These are phyloP conservation scores for Casuarina cunninghamiana DNA, from an alignment of 306 rosid genomes.

Conservation along the genomic window DNA sequence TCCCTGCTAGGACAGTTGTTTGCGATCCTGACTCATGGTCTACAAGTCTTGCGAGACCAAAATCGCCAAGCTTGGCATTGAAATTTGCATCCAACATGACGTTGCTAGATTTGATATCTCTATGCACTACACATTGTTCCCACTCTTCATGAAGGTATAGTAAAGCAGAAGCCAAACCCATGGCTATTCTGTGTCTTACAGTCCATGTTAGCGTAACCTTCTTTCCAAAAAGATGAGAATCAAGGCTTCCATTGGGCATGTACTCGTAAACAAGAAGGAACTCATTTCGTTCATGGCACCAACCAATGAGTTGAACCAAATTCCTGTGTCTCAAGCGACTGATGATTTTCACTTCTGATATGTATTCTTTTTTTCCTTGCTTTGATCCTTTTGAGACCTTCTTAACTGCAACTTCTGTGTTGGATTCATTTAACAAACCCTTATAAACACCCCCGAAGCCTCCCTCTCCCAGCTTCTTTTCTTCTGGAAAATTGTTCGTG, in stretches of 20 bases:
- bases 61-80: slow-evolving; percentile 77
- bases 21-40: slow-evolving; percentile 75
- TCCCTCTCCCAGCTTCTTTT: slow-evolving; percentile 74
- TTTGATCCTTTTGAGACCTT: slow-evolving; percentile 70
- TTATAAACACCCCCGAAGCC: slow-evolving; percentile 77
- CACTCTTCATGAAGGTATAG: slow-evolving; percentile 80
- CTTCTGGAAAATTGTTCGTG: slow-evolving; percentile 44
- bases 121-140: slow-evolving; percentile 82
- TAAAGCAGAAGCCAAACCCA: slow-evolving; percentile 63
- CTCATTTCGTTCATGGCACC: slow-evolving; percentile 76
- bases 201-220: slow-evolving; percentile 45
- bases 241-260: slow-evolving; percentile 83
- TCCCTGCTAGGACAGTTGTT: slow-evolving; percentile 73
- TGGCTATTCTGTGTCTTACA: slow-evolving; percentile 55
- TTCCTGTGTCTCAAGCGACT: slow-evolving; percentile 71
- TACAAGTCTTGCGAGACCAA: slow-evolving; percentile 70
- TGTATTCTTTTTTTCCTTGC: slow-evolving; percentile 71
- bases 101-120: slow-evolving; percentile 79
- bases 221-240: slow-evolving; percentile 59
- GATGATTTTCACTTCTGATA: slow-evolving; percentile 68
- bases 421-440: slow-evolving; percentile 44
- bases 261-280: slow-evolving; percentile 69
- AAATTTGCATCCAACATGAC: slow-evolving; percentile 66
- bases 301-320: slow-evolving; percentile 73
- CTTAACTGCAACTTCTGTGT: slow-evolving; percentile 59